A percentile compares a stretch with the other conserved stretches of the same genome.
Conservation (phyloP, 176 grass and related monocot genomes). For the Typha latifolia region DNA sequence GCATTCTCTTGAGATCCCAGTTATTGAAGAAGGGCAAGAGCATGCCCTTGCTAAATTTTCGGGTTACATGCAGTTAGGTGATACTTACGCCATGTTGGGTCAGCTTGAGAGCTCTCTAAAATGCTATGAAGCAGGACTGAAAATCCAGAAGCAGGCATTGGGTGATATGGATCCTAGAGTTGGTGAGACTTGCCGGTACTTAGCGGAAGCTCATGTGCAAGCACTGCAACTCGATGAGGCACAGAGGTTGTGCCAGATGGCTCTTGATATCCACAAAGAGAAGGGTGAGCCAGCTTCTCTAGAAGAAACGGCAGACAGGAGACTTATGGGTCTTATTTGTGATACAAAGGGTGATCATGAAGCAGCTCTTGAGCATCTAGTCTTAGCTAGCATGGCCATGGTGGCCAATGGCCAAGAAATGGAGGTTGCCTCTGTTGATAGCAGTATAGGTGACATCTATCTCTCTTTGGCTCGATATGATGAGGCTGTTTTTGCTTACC, state of each 20-base stretch:
- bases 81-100: slow-evolving; percentile 79
- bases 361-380: slow-evolving; percentile 81
- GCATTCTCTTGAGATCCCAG: slow-evolving; percentile 65
- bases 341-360: slow-evolving; percentile 85
- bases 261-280: slow-evolving; percentile 72
- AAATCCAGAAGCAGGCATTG: slow-evolving; percentile 69
- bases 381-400: slow-evolving; percentile 85
- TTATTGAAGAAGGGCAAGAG: slow-evolving; percentile 68
- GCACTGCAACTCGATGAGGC: slow-evolving; percentile 81
- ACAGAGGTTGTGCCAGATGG: slow-evolving; percentile 64
- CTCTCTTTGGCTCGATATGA: slow-evolving; percentile 80
- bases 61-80: slow-evolving; percentile 85
- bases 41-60: slow-evolving; percentile 94
- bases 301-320: slow-evolving; percentile 87
- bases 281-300: slow-evolving; percentile 45
- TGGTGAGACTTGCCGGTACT: slow-evolving; percentile 80
- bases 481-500: slow-evolving; percentile 81
- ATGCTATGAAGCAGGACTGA: slow-evolving; percentile 60
- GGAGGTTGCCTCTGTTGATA: slow-evolving; percentile 91
- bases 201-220: slow-evolving; percentile 94
- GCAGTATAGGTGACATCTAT: slow-evolving; percentile 92
- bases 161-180: slow-evolving; percentile 80
- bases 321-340: slow-evolving; percentile 87
- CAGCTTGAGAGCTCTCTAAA: slow-evolving; percentile 64
- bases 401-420: slow-evolving; percentile 77